Conservation (phyloP, 208 protist genomes). For the Wallacemonas collosoma region DNA sequence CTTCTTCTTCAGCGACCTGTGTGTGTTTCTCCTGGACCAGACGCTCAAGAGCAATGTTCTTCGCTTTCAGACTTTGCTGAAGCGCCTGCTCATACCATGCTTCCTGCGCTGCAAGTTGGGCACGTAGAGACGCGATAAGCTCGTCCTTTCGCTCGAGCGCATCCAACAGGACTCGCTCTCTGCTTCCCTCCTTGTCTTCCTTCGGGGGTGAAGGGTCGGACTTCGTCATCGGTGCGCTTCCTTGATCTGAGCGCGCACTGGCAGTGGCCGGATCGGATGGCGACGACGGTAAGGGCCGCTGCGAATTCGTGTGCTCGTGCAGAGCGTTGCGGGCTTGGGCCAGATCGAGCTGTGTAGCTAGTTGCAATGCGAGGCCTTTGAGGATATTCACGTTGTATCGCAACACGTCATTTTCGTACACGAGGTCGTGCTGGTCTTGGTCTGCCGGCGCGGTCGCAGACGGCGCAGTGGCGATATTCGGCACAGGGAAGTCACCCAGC, state of each 20-base stretch:
- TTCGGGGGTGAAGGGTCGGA: too few relatives aligned
- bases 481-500: not conserved
- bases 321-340: conserved; percentile 22
- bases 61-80: not conserved
- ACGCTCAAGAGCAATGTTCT: conserved; percentile 12
- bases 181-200: not conserved
- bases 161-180: not conserved
- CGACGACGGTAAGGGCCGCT: not conserved
- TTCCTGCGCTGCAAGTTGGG: conserved; percentile 6
- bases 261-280: not conserved
- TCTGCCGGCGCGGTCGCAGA: not conserved
- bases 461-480: not conserved
- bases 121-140: conserved; percentile 1
- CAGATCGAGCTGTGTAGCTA: conserved; percentile 31
- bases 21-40: not conserved
- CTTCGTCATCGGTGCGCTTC: too few relatives aligned
- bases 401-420: conserved; percentile 23
- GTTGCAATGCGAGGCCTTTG: conserved; percentile 26
- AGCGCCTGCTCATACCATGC: conserved; percentile 10
- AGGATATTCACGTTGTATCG: conserved; percentile 37
- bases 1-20: too few relatives aligned
- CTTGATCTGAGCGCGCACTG: too few relatives aligned
- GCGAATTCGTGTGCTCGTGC: not conserved
- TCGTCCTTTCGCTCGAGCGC: conserved; percentile 24
- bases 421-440: not conserved